phyloP scores from a whole-genome alignment of 768 basidiomycete species.

The Rhizopogon roseolus region DNA sequence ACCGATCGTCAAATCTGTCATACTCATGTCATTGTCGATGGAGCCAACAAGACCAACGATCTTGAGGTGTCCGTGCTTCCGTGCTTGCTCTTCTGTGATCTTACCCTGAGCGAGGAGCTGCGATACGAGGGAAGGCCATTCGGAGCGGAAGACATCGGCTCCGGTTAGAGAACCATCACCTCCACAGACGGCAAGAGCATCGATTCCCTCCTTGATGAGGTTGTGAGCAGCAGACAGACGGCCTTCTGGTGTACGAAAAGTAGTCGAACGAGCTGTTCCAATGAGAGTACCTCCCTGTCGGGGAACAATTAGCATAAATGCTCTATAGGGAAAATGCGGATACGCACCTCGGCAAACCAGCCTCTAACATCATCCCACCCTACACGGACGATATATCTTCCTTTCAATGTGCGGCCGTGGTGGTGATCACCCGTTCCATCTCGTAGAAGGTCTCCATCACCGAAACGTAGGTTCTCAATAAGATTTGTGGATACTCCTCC shows the following conservation, averaged over 20 bases:
- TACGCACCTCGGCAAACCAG: conserved; percentile 82
- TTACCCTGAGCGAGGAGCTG: conserved; percentile 65
- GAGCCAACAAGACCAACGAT: conserved; percentile 99
- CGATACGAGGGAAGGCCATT: conserved; percentile 87
- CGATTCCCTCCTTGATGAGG: conserved; percentile 93
- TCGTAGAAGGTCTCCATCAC: conserved; percentile 69
- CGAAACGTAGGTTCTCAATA: conserved; percentile 75
- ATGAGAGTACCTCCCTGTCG: conserved; percentile 88
- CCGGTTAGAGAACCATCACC: conserved; percentile 97
- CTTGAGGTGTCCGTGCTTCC: conserved; percentile 76
- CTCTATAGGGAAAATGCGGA: background rate
- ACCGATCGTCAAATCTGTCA: conserved; percentile 97
- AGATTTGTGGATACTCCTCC: conserved; percentile 33
- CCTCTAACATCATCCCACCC: conserved; percentile 98
- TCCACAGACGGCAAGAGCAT: conserved; percentile 94
- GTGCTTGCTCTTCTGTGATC: conserved; percentile 71
- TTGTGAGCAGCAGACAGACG: conserved; percentile 86
- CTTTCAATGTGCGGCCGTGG: conserved; percentile 72
- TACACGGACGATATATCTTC: conserved; percentile 88
- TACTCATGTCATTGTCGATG: conserved; percentile 98
- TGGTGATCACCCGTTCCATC: conserved; percentile 78
- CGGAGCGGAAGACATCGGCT: conserved; percentile 87
- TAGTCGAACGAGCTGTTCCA: conserved; percentile 83
- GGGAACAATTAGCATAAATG: background rate
- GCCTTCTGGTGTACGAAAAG: conserved; percentile 85